Percentiles rank a stretch among this genome's conserved stretches.
phyloP scores from a whole-genome alignment of 306 rosid species.

The Cicer pinnatifidum region DNA sequence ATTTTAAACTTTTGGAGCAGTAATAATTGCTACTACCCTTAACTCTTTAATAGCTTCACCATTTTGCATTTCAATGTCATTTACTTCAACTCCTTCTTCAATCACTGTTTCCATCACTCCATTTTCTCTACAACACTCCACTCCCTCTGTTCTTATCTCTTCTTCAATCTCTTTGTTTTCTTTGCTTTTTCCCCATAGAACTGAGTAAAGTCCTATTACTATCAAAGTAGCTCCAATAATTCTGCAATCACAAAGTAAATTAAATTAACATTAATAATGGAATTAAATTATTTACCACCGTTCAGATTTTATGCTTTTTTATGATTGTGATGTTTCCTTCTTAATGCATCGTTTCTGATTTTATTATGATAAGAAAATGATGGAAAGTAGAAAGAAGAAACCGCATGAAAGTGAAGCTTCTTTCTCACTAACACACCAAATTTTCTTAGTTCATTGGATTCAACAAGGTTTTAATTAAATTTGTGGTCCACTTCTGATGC shows the following conservation, averaged over 20 bases:
- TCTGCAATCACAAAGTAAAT: constrained; percentile 45
- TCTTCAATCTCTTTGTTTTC: constrained; percentile 67
- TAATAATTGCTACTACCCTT: constrained; percentile 25
- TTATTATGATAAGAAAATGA: constrained; percentile 42
- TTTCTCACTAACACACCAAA: constrained; percentile 17
- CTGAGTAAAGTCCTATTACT: constrained; percentile 80
- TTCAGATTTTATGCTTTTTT: constrained; percentile 17
- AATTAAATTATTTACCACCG: not conserved
- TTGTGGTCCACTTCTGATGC: constrained; percentile 31
- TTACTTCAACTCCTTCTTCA: constrained; percentile 56
- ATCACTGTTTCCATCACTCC: constrained; percentile 46
- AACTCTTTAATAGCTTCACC: constrained; percentile 41
- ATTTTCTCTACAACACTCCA: constrained; percentile 46
- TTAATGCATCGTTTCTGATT: not conserved
- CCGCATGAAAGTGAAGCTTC: constrained; percentile 28
- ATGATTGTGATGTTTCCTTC: constrained; percentile 37
- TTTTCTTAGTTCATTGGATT: not conserved
- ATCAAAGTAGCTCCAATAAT: constrained; percentile 72
- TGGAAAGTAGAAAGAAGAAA: constrained; percentile 15
- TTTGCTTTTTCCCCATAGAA: constrained; percentile 88
- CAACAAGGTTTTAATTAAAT: not conserved
- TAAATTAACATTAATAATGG: constrained; percentile 5
- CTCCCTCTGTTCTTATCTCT: constrained; percentile 42
- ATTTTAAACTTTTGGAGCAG: constrained; percentile 49
- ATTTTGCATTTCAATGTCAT: constrained; percentile 57